Conservation (phyloP, 2,329 filamentous ascomycete species). For the Orbilia javanica region DNA sequence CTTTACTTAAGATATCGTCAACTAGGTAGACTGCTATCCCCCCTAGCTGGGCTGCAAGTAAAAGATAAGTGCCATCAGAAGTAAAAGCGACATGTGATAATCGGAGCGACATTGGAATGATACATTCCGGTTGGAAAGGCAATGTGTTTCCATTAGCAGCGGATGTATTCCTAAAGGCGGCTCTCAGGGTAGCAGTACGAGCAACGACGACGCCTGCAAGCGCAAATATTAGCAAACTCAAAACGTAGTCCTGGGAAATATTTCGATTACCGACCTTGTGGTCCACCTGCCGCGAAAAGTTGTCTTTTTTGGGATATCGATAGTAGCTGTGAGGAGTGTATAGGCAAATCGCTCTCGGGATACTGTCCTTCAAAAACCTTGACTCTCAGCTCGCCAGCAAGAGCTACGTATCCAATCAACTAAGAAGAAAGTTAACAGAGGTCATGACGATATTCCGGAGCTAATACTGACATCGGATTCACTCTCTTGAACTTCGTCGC, state of each 20-base stretch:
- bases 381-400: constrained; percentile 84
- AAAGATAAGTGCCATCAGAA: constrained; percentile 85
- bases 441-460: not conserved
- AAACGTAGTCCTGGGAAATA: not conserved
- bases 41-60: constrained; percentile 83
- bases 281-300: constrained; percentile 87
- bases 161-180: constrained; percentile 72
- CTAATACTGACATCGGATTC: constrained; percentile 77
- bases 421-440: constrained; percentile 61
- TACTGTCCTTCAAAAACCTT: constrained; percentile 85
- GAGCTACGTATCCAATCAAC: constrained; percentile 83
- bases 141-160: constrained; percentile 68
- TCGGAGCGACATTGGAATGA: constrained; percentile 78
- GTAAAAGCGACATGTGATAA: constrained; percentile 92
- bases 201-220: constrained; percentile 75
- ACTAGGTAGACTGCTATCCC: constrained; percentile 87
- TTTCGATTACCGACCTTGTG: constrained; percentile 68
- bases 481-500: constrained; percentile 71
- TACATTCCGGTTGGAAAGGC: constrained; percentile 81
- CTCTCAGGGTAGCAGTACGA: constrained; percentile 80
- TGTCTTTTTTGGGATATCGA: constrained; percentile 83
- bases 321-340: constrained; percentile 83
- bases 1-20: constrained; percentile 72
- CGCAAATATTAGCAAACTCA: constrained; percentile 5
- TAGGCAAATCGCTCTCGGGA: constrained; percentile 72